Evolutionary conservation across 371 early-diverging fungal genomes (phyloP), one percentile per base, ranked within the genome.

Genomic region (Circinella minor): DNA sequence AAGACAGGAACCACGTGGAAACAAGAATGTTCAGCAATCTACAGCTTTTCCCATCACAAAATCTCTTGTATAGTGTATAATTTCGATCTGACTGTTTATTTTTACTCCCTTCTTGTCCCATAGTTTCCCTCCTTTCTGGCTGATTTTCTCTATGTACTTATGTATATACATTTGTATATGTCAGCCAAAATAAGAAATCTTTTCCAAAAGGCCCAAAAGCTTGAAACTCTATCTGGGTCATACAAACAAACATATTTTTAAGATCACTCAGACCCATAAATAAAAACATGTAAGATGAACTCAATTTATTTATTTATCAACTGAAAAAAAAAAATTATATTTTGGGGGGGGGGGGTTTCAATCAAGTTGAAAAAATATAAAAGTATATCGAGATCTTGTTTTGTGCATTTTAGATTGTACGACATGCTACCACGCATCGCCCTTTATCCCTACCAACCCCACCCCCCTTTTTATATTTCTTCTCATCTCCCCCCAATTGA

Each of bases 21-120:
- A 57, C 20, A 57, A 34, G 57, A 57, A 57, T 51, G 51, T 57
- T 57, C 57, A 57, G 57, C 57, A 57, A 57, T 57, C 57, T 57
- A 57, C 57, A 57, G 57, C 27, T 57, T 57, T 57, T 57, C 57
- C 57, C 57, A 57, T 57, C 57, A 57, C 43, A 43, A 43, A 43
- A 43, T 2, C 27, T 27, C 27, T 27, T 27, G 27, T 27, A 27
- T 27, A 55, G 17, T n/a, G 55, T 55, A 20, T 18, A 55, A 47
- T 47, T 55, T 55, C 55, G 55, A 55, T 55, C 55, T 55, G 55
- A 18, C 55, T 20, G n/a, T 17, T 3, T 57, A n/a, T n/a, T 9
- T 34, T 57, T 27, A 27, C 34, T 34, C 36, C 34, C n/a, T 34
- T 27, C 34, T 34, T 57, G 57, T 34, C 51, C 51, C 51, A 51